Evolutionary conservation across 2,329 filamentous ascomycete species (phyloP).

Genomic region (Sporothrix sp.): DNA sequence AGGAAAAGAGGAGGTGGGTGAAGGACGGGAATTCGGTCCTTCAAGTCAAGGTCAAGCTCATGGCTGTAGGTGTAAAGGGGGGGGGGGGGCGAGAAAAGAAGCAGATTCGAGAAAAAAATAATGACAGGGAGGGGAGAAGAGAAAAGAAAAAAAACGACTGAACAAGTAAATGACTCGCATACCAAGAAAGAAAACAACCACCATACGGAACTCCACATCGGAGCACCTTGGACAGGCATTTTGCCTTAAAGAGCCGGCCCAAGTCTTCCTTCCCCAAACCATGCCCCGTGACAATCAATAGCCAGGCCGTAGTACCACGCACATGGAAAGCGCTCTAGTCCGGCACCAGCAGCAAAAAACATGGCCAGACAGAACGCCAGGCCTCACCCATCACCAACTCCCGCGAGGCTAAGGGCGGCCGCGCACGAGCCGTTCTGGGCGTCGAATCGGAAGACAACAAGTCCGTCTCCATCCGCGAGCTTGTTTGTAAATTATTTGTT

Average conservation of each 20-base stretch:
- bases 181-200: background rate
- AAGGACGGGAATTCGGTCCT: background rate
- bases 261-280: too few species aligned
- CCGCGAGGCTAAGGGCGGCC: background rate
- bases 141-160: background rate
- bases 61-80: background rate
- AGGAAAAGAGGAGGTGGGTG: background rate
- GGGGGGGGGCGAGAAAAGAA: background rate
- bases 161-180: background rate
- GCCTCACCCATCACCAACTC: background rate
- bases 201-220: too few species aligned
- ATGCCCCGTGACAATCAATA: too few species aligned
- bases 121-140: background rate
- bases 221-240: background rate
- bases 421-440: background rate
- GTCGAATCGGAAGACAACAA: background rate
- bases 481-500: too few species aligned
- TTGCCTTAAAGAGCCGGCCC: too few species aligned
- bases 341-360: background rate
- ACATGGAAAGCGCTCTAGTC: background rate
- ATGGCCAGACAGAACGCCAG: background rate
- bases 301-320: too few species aligned
- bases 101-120: background rate
- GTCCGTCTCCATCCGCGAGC: too few species aligned
- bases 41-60: background rate